These are phyloP conservation scores for Tardiomyces depauwii DNA, from an alignment of 1,139 yeast genomes.

Conservation along the genomic window DNA sequence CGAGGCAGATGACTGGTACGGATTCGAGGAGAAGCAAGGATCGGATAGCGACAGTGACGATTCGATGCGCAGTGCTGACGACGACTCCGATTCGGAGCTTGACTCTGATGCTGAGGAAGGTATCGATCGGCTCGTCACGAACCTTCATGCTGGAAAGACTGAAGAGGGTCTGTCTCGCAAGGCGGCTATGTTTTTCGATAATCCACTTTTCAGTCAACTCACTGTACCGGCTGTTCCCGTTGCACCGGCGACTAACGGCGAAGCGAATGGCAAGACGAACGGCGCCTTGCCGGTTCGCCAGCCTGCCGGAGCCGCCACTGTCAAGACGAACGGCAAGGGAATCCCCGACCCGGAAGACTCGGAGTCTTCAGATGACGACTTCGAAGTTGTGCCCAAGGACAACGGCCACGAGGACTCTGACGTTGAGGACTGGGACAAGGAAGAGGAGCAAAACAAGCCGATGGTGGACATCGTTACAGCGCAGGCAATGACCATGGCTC, in stretches of 20 bases:
- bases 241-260: constrained; percentile 7
- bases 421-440: constrained; percentile 17
- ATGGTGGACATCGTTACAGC: constrained; percentile 74
- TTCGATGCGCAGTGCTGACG: constrained; percentile 7
- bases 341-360: constrained; percentile 8
- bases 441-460: constrained; percentile 25
- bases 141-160: constrained; percentile 35
- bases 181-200: constrained; percentile 70
- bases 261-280: constrained; percentile 5
- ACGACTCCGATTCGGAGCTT: constrained; percentile 10
- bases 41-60: constrained; percentile 24
- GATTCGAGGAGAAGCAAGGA: constrained; percentile 43
- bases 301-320: not conserved
- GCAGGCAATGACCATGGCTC: constrained; percentile 97
- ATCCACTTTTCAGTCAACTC: constrained; percentile 52
- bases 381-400: constrained; percentile 16
- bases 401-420: constrained; percentile 18
- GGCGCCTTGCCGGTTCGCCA: constrained; percentile 1
- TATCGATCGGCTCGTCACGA: constrained; percentile 47
- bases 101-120: constrained; percentile 64
- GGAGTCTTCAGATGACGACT: constrained; percentile 12
- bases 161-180: constrained; percentile 49
- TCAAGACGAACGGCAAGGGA: constrained; percentile 1
- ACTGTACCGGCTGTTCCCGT: constrained; percentile 38
- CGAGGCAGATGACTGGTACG: constrained; percentile 68